Evolutionary conservation across 2,329 filamentous ascomycete species (phyloP).

Genomic region (Penicillium griseofulvum): DNA sequence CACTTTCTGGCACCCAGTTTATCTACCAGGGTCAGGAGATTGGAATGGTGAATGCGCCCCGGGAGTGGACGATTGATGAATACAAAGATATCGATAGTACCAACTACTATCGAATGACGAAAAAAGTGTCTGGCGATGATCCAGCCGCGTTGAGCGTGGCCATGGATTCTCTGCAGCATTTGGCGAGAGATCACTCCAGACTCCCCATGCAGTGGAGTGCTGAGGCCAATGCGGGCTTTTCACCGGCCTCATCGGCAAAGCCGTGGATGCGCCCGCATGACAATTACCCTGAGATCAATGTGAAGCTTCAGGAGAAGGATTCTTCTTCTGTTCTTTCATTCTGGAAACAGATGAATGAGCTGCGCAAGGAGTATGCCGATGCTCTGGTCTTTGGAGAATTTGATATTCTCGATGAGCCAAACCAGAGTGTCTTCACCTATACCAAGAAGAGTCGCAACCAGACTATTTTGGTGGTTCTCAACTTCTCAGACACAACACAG

Average conservation of each 20-base stretch:
- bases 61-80: slow-evolving; percentile 49
- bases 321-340: slow-evolving; percentile 55
- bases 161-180: slow-evolving; percentile 54
- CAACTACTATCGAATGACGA: slow-evolving; percentile 48
- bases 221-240: slow-evolving; percentile 63
- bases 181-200: slow-evolving; percentile 61
- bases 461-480: slow-evolving; percentile 15
- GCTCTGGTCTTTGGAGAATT: slow-evolving; percentile 52
- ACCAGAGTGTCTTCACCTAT: slow-evolving; percentile 20
- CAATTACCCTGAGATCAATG: slow-evolving; percentile 42
- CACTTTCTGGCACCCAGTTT: slow-evolving; percentile 55
- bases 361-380: slow-evolving; percentile 56
- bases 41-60: slow-evolving; percentile 57
- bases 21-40: slow-evolving; percentile 63
- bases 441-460: slow-evolving; percentile 13
- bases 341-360: slow-evolving; percentile 51
- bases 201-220: slow-evolving; percentile 66
- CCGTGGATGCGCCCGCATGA: slow-evolving; percentile 63
- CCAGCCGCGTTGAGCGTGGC: slow-evolving; percentile 46
- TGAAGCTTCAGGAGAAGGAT: slow-evolving; percentile 51
- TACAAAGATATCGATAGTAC: slow-evolving; percentile 45
- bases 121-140: slow-evolving; percentile 30
- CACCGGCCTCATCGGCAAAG: slow-evolving; percentile 47
- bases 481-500: slow-evolving; percentile 13
- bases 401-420: slow-evolving; percentile 7